phyloP scores from a whole-genome alignment of 768 basidiomycete species.

The Lactifluus volemus region DNA sequence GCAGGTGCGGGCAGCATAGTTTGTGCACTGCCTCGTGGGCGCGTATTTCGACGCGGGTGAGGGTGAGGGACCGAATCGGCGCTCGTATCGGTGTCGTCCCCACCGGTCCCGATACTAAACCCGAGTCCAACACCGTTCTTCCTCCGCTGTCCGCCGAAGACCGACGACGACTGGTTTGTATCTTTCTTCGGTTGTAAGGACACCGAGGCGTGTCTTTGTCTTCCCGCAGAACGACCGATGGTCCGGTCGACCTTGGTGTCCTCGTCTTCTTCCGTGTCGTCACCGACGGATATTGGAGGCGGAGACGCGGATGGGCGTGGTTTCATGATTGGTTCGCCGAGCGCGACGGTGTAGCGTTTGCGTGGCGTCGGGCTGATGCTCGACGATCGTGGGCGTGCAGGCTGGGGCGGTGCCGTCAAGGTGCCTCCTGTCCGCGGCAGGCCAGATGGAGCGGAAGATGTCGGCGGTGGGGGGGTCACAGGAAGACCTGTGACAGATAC shows the following conservation, averaged over 20 bases:
- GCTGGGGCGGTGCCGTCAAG: constrained; percentile 25
- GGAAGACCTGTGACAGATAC: constrained; percentile 45
- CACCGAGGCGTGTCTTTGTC: constrained; percentile 21
- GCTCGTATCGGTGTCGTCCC: constrained; percentile 12
- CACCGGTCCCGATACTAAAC: constrained; percentile 5
- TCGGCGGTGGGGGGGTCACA: constrained; percentile 15
- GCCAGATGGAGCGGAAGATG: constrained; percentile 10
- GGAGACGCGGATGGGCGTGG: constrained; percentile 19
- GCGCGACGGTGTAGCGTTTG: constrained; percentile 80
- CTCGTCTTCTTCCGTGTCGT: constrained; percentile 24
- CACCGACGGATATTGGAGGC: constrained; percentile 17
- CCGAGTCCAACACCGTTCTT: constrained; percentile 21
- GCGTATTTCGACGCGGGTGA: background rate
- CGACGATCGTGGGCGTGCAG: constrained; percentile 41
- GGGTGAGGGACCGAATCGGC: background rate
- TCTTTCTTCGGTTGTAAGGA: background rate
- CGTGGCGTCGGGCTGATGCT: constrained; percentile 60
- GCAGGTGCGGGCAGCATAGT: background rate
- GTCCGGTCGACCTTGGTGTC: constrained; percentile 33
- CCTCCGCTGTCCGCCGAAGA: constrained; percentile 18
- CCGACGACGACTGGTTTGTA: constrained; percentile 24
- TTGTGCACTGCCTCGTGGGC: background rate
- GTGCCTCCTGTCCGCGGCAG: background rate
- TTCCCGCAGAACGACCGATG: constrained; percentile 53
- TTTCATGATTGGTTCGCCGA: constrained; percentile 59